Evolutionary conservation across 345 rosid species (phyloP).

Genomic region (Aurinia saxatilis): DNA sequence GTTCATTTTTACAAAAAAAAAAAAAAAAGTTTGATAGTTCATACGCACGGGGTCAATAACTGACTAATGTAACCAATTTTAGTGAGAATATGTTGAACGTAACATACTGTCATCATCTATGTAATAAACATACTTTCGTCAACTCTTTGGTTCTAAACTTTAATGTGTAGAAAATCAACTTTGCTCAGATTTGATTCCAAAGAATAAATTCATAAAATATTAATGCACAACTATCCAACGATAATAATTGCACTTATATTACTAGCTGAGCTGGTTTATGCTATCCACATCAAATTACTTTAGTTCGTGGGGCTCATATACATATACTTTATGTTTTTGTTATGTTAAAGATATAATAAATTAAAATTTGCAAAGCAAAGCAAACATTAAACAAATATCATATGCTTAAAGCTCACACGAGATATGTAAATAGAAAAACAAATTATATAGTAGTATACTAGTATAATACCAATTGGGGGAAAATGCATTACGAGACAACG

Average conservation of each 20-base stretch:
- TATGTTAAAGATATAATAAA: neutral
- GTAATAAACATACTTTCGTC: no score
- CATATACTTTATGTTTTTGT: neutral
- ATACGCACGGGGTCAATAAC: no score
- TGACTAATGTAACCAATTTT: no score
- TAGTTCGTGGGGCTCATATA: neutral
- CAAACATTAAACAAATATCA: neutral
- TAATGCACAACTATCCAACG: neutral
- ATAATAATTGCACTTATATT: neutral
- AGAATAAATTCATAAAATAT: no score
- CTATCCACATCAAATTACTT: conserved; percentile 1
- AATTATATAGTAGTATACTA: neutral
- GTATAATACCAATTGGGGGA: neutral
- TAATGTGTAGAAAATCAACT: no score
- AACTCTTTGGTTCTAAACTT: no score
- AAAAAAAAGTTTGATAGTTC: no score
- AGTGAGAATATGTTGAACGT: no score
- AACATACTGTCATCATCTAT: no score
- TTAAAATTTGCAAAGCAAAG: neutral
- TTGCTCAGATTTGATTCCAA: no score
- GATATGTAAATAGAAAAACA: neutral
- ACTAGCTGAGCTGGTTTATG: conserved; percentile 12
- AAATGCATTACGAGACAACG: conserved; percentile 8
- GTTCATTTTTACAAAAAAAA: no score
- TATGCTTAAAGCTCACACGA: neutral